Base-by-base conservation (phyloP, 257 asterid species). In the Penstemon eatonii region DNA sequence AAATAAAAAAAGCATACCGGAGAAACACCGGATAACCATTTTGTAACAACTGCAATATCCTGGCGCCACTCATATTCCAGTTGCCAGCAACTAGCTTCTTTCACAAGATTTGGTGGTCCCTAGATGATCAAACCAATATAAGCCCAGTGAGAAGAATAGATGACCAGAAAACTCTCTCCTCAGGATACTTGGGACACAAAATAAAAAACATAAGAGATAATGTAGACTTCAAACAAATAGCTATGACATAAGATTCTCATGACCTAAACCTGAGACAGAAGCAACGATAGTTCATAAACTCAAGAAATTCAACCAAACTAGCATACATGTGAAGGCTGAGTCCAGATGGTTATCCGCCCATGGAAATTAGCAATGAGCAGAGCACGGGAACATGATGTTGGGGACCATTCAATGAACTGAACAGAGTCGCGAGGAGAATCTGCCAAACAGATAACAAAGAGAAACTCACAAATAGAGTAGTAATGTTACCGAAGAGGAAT, bases 361-460 rank as follows among this genome's bases (percentile, higher is more conserved):
- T 91, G 96, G 79, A 91, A 94, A 86, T 94, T 94, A 62, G 97
- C 91, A 46, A 91, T 76, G 56, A 94, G 97, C 72, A 94, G 81
- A 2, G 99, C 97, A 62, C 97, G 96, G 11, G 89, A 89, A 65
- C 96, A 89, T 2, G 97, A 86, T 60, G 92, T 79, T 55, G 99
- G 99, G 36, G 99, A 91, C 99, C 99, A 93, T 85, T 93, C 99
- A 51, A 93, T 87, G 79, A 88, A 93, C 80, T 93, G 99, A 77
- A 93, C 94, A 8, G 95, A 93, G 74, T 93, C 99, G 39, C 99
- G 91, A 55, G 99, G 99, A 61, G 99, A 93, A 79, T 93, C 99
- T 93, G 86, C 46, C 80, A 76, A 42, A 73, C 71, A 37, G 53
- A 61, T 9, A 63, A 45, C 56, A 53, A 57, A 38, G 18, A 45